Evolutionary conservation across 1,139 yeast genomes (phyloP).

Genomic region (Pichia sp.): DNA sequence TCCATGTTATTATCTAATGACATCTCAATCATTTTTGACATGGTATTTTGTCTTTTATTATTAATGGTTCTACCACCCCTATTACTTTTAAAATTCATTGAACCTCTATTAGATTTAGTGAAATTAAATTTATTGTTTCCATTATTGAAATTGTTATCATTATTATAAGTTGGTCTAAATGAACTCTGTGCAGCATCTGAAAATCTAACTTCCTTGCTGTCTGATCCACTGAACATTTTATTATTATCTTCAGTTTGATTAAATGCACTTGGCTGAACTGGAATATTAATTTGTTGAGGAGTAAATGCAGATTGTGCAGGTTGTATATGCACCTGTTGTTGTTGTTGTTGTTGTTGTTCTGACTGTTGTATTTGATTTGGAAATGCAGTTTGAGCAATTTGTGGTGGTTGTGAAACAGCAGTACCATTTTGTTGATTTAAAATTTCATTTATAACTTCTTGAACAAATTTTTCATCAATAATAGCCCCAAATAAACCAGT

Average conservation of each 20-base stretch:
- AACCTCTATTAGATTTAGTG: conserved; percentile 5
- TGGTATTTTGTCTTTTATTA: conserved; percentile 8
- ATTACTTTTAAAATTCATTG: conserved; percentile 5
- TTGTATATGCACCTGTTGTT: conserved; percentile 10
- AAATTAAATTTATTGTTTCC: conserved; percentile 7
- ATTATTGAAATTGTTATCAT: neutral
- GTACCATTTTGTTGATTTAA: conserved; percentile 10
- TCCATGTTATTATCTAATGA: conserved; percentile 22
- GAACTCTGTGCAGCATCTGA: conserved; percentile 6
- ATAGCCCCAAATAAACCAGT: conserved; percentile 59
- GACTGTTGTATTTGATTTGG: no score
- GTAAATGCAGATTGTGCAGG: no score
- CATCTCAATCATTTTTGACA: conserved; percentile 31
- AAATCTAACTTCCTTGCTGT: conserved; percentile 11
- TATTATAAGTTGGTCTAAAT: neutral
- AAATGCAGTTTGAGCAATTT: conserved; percentile 15
- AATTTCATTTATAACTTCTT: conserved; percentile 47
- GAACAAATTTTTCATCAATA: conserved; percentile 44
- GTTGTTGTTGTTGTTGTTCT: conserved; percentile 16
- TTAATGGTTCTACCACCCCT: conserved; percentile 10
- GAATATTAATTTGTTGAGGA: no score
- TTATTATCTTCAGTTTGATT: neutral
- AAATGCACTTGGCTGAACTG: conserved; percentile 15
- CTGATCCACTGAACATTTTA: conserved; percentile 5
- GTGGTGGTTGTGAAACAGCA: conserved; percentile 9